Conservation (phyloP, 305 asterid species). For the Nicotiana rustica region DNA sequence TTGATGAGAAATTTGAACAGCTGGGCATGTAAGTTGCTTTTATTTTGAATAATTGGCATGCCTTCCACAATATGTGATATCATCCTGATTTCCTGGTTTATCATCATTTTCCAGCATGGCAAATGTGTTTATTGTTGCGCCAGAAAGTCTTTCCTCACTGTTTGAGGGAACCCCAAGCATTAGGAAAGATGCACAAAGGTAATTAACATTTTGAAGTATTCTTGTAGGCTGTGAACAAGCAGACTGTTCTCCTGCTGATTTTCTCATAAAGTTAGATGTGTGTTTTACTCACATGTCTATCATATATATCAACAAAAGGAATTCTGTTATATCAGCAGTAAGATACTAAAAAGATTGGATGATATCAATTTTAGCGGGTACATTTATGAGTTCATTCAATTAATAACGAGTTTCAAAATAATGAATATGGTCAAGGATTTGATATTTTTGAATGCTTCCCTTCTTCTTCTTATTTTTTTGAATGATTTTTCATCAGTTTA, state of each 20-base stretch:
- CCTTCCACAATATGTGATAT: slow-evolving; percentile 24
- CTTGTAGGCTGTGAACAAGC: not conserved
- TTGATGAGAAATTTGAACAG: slow-evolving; percentile 92
- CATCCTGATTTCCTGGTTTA: slow-evolving; percentile 36
- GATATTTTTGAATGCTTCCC: not conserved
- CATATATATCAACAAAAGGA: not conserved
- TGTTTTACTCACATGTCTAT: not conserved
- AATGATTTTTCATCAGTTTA: not conserved
- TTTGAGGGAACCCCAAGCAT: slow-evolving; percentile 99
- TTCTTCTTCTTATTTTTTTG: not conserved
- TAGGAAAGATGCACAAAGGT: slow-evolving; percentile 95
- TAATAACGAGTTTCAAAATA: not conserved
- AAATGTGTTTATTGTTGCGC: slow-evolving; percentile 96
- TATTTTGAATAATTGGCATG: slow-evolving; percentile 20
- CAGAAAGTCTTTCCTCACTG: slow-evolving; percentile 87
- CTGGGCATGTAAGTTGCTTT: slow-evolving; percentile 83
- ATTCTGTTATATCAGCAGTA: slow-evolving; percentile 7
- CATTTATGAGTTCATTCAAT: slow-evolving; percentile 9
- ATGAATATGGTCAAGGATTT: not conserved
- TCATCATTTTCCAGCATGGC: slow-evolving; percentile 71
- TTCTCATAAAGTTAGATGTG: not conserved
- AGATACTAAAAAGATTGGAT: not conserved
- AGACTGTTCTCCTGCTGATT: slow-evolving; percentile 24
- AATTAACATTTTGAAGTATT: slow-evolving; percentile 31
- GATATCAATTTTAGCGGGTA: not conserved